Conservation (phyloP, 1,284 basidiomycete genomes). For the Veloporphyrellus conicus region DNA sequence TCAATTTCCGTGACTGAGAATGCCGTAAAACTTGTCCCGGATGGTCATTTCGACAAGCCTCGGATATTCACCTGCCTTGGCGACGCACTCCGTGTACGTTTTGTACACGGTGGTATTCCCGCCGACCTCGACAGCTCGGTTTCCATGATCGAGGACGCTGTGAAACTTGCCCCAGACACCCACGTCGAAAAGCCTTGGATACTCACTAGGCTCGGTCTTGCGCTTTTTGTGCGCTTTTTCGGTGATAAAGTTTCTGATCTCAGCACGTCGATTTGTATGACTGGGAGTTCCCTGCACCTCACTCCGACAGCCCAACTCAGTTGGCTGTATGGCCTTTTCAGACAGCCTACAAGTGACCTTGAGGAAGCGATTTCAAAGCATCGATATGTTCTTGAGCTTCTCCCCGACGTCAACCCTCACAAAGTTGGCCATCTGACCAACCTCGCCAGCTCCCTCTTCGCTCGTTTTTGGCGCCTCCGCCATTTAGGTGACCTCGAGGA, state of each 20-base stretch:
- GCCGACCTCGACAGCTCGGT: neutral
- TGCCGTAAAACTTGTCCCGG: neutral
- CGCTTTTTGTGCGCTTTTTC: too few species aligned
- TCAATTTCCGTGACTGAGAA: neutral
- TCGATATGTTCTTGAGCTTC: neutral
- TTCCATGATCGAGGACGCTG: neutral
- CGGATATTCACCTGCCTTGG: too few species aligned
- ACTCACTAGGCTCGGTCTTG: too few species aligned
- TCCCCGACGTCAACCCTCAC: neutral
- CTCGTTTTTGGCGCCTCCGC: neutral
- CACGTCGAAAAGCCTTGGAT: neutral
- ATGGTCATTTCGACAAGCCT: neutral
- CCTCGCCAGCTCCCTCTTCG: neutral
- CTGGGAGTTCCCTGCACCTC: too few species aligned
- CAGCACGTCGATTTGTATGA: too few species aligned
- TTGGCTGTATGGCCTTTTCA: too few species aligned
- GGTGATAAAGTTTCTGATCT: too few species aligned
- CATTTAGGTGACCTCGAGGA: neutral
- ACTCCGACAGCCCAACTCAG: too few species aligned
- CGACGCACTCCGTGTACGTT: neutral
- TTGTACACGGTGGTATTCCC: neutral
- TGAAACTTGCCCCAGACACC: neutral
- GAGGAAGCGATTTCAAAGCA: neutral
- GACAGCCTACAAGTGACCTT: neutral
- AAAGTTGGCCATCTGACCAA: neutral